These are phyloP conservation scores for Acanthamoeba culbertsoni DNA, from an alignment of 208 protist genomes.

Conservation along the genomic window DNA sequence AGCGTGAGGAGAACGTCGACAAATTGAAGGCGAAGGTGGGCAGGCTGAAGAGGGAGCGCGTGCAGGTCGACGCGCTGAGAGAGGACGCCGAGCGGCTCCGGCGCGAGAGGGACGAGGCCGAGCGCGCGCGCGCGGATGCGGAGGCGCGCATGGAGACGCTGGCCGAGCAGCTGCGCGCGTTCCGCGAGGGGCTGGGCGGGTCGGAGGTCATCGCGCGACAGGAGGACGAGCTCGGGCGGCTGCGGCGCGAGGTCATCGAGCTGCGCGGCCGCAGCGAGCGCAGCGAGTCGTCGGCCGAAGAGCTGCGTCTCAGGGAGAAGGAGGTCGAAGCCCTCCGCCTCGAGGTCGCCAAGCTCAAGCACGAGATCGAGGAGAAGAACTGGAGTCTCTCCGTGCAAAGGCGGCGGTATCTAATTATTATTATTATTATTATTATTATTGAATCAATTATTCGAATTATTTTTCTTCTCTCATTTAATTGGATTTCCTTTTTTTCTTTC, in stretches of 20 bases:
- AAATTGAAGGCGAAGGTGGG: constrained; percentile 17
- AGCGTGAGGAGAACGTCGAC: constrained; percentile 13
- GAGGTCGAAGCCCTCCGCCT: background rate
- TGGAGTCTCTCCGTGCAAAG: background rate
- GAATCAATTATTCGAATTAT: too few relatives aligned
- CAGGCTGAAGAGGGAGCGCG: background rate
- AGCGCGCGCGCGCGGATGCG: background rate
- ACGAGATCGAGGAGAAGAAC: background rate
- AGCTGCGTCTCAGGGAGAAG: background rate
- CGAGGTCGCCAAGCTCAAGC: background rate
- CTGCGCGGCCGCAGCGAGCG: background rate
- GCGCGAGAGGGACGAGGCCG: background rate
- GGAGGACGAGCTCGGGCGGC: background rate
- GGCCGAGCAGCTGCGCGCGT: background rate
- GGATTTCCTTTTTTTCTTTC: too few relatives aligned
- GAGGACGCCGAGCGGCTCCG: background rate
- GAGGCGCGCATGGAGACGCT: background rate
- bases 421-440: too few relatives aligned
- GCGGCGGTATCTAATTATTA: background rate
- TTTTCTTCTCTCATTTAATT: too few relatives aligned
- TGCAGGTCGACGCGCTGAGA: background rate
- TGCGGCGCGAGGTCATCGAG: background rate
- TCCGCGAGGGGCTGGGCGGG: background rate
- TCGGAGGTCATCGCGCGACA: background rate
- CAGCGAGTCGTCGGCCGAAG: background rate